Base-by-base conservation (phyloP, 2,329 filamentous ascomycete species). In the Balansia obtecta region DNA sequence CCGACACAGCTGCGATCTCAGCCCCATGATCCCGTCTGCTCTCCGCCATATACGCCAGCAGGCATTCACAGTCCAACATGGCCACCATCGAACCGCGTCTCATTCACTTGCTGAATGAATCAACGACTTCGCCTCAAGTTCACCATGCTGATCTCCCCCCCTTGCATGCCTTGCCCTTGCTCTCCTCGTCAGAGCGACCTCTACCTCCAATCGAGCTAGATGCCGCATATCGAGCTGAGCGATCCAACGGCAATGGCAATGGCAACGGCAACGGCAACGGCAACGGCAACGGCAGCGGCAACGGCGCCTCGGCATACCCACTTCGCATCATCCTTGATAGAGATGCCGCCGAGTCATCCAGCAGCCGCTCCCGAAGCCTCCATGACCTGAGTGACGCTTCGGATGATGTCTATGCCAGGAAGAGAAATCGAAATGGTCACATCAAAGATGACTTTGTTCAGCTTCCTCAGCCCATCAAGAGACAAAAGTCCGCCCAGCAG, bases 51-150 rank as follows among this genome's bases (percentile, higher is more conserved):
- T 50, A 49, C 39, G 39, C 43, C 32, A 39, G 8, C n/a, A 43
- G 44, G 46, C 50, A 48, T 20, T n/a, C 34, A 40, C 46, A 46
- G 49, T 46, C 43, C 71, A 77, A 65, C 66, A 80, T 80, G 77
- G 77, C 77, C 57, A 82, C 78, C 61, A 83, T 83, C 67, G 80
- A 83, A 73, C 80, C 80, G 61, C 77, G 79, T 61, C 71, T 83
- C 57, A 83, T 82, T 62, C 78, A 82, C 63, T 67, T 83, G 56
- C 70, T 83, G 60, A 83, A 83, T 65, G 75, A 79, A 59, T 72
- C 71, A 46, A 70, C 70, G 18, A 52, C 52, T 41, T 69, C 70
- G 54, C 71, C 73, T 44, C 71, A 71, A 56, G 66, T 69, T 58
- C 69, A 67, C 58, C 70, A 72, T 54, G 66, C 73, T 59, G 75